phyloP scores from a whole-genome alignment of 2,329 filamentous ascomycete genomes.

The Ilyonectria mors-panacis region DNA sequence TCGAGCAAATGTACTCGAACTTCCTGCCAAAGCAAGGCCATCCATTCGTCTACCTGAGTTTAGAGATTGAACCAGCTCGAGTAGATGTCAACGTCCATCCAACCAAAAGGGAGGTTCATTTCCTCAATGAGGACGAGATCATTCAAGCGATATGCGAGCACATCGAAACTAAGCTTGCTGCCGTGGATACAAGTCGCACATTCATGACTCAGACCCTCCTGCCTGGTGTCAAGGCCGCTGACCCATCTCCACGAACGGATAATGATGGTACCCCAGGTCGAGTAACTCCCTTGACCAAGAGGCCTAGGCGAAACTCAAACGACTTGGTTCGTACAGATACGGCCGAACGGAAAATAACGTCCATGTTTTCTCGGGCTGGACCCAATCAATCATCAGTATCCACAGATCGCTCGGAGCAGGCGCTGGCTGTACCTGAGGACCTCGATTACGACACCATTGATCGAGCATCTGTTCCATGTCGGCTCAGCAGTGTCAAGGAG shows the following conservation, averaged over 20 bases:
- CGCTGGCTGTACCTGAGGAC: conserved; percentile 60
- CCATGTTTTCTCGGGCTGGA: conserved; percentile 82
- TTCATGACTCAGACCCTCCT: conserved; percentile 95
- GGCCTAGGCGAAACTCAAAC: conserved; percentile 67
- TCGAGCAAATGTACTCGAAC: conserved; percentile 89
- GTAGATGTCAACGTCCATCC: conserved; percentile 99
- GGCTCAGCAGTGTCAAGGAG: conserved; percentile 87
- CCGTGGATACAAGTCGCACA: conserved; percentile 92
- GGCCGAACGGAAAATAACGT: conserved; percentile 92
- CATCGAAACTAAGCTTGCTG: conserved; percentile 83
- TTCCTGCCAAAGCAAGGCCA: conserved; percentile 96
- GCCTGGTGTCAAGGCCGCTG: conserved; percentile 68
- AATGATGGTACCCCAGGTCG: conserved; percentile 50
- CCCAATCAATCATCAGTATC: conserved; percentile 40
- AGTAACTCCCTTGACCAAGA: conserved; percentile 56
- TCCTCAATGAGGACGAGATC: conserved; percentile 97
- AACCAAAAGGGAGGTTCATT: conserved; percentile 96
- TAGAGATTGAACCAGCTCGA: conserved; percentile 91
- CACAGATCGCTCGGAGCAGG: conserved; percentile 51
- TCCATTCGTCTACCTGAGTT: conserved; percentile 91
- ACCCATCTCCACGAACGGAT: conserved; percentile 47
- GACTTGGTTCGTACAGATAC: conserved; percentile 93
- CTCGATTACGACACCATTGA: conserved; percentile 81
- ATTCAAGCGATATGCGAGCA: conserved; percentile 87
- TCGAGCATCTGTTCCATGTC: conserved; percentile 78